Evolutionary conservation across 345 rosid genomes (phyloP), one percentile per base, ranked within the genome.

Genomic region (Mallotus nudiflorus): DNA sequence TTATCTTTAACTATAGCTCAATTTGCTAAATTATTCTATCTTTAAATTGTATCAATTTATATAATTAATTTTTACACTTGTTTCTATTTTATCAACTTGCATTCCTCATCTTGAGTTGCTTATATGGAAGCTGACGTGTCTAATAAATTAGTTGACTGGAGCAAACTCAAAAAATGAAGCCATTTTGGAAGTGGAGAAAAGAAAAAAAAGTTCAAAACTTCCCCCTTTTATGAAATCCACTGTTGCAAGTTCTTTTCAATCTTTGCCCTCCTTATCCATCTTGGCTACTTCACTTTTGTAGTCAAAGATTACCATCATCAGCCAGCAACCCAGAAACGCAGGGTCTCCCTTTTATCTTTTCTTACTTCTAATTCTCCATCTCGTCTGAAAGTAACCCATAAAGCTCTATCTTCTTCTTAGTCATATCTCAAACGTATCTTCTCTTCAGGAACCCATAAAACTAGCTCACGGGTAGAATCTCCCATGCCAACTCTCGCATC

Each of bases 391-490:
- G 65, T 35, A 59, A 16, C 85, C 62, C 79, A 39, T 45, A 78
- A 62, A 73, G 78, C 85, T 73, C 68, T 87, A 52, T 86, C 91
- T 25, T 89, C 91, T 40, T 77, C 96, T 55, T 89, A 86, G 92
- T 69, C 89, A 7, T 86, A 71, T 67, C 66, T 91, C 78, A 88
- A 84, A 73, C 81, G 79, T 12, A 46, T 85, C 58, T 85, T 87
- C 80, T 77, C 88, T 52, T 46, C 83, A 44, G 75, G 77, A 69
- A 53, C 78, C 73, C 39, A 37, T 24, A 77, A 79, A 70, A 37
- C 70, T 72, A 75, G 35, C 31, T 61, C 35, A 77, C 78, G 77
- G 62, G 67, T 85, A 49, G 80, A 77, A 65, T 77, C 81, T 44
- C 45, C 75, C 25, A 54, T 82, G 0, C 65, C 81, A 0, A 59